Conservation (phyloP, 1,284 basidiomycete species). For the Inonotus hispidus region DNA sequence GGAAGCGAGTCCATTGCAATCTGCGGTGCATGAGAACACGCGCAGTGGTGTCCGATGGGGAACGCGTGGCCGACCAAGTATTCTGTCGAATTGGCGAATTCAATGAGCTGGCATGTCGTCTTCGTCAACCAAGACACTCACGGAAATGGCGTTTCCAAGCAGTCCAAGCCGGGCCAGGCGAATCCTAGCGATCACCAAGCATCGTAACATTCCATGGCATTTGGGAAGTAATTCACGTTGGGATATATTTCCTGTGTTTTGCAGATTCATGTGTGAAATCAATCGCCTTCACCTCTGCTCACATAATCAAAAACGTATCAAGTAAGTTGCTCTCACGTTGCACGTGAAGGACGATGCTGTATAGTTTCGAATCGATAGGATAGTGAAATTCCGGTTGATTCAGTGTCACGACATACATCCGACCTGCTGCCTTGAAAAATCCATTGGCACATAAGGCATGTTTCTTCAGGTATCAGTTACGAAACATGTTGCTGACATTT, state of each 20-base stretch:
- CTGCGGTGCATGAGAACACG: neutral
- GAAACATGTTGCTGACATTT: slow-evolving; percentile 9
- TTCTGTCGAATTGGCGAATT: neutral
- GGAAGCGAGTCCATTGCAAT: neutral
- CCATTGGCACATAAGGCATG: slow-evolving; percentile 66
- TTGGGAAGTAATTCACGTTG: slow-evolving; percentile 8
- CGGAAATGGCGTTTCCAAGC: neutral
- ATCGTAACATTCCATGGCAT: slow-evolving; percentile 56
- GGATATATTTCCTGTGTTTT: too few species aligned
- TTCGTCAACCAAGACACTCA: neutral
- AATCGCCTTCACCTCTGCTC: too few species aligned
- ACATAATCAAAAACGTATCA: too few species aligned
- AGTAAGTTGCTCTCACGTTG: slow-evolving; percentile 18
- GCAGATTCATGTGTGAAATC: too few species aligned
- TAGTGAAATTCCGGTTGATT: neutral
- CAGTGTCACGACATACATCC: neutral
- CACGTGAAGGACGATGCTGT: slow-evolving; percentile 26
- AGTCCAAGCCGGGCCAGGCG: slow-evolving; percentile 23
- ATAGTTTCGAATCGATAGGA: slow-evolving; percentile 23
- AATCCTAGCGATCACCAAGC: slow-evolving; percentile 33
- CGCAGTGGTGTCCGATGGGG: neutral
- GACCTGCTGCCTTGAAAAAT: slow-evolving; percentile 75
- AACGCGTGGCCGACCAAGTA: neutral
- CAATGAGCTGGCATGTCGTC: neutral
- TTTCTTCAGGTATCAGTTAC: neutral